Percentiles rank a stretch among this genome's conserved stretches.
These are phyloP conservation scores for Lasiodiplodia gonubiensis DNA, from an alignment of 2,329 filamentous ascomycete genomes.

Conservation along the genomic window DNA sequence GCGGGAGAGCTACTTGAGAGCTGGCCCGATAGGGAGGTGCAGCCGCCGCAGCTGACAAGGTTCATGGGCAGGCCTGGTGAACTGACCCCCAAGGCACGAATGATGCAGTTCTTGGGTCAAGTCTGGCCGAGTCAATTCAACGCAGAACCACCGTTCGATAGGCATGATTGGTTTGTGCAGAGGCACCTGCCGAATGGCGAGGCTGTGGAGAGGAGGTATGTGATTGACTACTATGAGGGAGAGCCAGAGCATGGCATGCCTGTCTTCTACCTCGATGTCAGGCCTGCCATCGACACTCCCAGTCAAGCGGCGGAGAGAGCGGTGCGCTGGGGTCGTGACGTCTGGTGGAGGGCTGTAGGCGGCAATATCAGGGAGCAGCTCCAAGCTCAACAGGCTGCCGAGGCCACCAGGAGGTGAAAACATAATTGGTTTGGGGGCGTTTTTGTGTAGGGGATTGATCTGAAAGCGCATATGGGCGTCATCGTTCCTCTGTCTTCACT, in stretches of 20 bases:
- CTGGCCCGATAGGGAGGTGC: slow-evolving; percentile 43
- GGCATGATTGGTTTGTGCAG: slow-evolving; percentile 95
- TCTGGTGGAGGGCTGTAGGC: slow-evolving; percentile 90
- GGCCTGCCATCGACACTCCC: slow-evolving; percentile 84
- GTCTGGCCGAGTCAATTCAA: slow-evolving; percentile 80
- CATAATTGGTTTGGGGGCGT: slow-evolving; percentile 7
- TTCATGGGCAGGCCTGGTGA: slow-evolving; percentile 92
- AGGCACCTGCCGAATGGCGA: slow-evolving; percentile 69
- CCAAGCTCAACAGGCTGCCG: slow-evolving; percentile 30
- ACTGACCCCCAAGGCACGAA: slow-evolving; percentile 86
- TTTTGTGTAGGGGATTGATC: slow-evolving; percentile 2
- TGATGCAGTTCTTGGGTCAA: slow-evolving; percentile 79
- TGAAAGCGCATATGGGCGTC: not conserved
- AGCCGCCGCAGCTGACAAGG: slow-evolving; percentile 74
- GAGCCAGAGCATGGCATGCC: slow-evolving; percentile 86
- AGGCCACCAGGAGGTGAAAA: slow-evolving; percentile 2
- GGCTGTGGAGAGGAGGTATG: slow-evolving; percentile 81
- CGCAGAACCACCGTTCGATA: slow-evolving; percentile 87
- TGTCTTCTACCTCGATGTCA: slow-evolving; percentile 93
- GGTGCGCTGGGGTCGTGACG: slow-evolving; percentile 87
- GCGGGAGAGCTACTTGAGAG: slow-evolving; percentile 46
- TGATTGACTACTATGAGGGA: slow-evolving; percentile 95
- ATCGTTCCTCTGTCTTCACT: not conserved
- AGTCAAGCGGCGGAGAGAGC: slow-evolving; percentile 79
- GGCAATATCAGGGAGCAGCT: slow-evolving; percentile 63